Conservation (phyloP, 345 rosid genomes). For the Trapa bicornis region DNA sequence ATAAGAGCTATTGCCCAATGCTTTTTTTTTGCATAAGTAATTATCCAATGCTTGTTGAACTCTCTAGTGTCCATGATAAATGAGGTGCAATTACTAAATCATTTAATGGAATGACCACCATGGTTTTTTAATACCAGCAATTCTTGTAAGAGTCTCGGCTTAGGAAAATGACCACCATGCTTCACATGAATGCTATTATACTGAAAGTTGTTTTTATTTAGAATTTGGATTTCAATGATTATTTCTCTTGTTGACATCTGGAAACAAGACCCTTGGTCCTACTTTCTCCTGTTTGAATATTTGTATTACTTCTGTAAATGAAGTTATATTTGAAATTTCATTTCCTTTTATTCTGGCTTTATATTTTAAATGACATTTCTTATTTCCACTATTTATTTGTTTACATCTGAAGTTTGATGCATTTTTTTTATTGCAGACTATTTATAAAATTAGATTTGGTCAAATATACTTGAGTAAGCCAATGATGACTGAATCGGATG, state of each 20-base stretch:
- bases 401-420: constrained; percentile 6
- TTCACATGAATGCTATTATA: neutral
- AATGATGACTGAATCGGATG: constrained; percentile 99
- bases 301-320: neutral
- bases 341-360: neutral
- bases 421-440: constrained; percentile 50
- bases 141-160: neutral
- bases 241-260: neutral
- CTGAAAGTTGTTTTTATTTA: neutral
- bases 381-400: neutral
- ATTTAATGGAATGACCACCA: too few species aligned
- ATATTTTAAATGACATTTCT: neutral
- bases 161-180: neutral
- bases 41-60: neutral
- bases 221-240: too few species aligned
- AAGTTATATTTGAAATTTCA: neutral
- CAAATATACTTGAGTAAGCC: constrained; percentile 98
- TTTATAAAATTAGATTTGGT: constrained; percentile 87
- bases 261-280: neutral
- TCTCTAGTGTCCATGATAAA: neutral
- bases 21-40: too few species aligned
- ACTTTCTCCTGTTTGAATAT: too few species aligned
- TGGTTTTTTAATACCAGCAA: neutral
- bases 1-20: neutral
- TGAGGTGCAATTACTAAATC: neutral